Evolutionary conservation across 257 asterid species (phyloP).

Genomic region (Nicotiana undulata): DNA sequence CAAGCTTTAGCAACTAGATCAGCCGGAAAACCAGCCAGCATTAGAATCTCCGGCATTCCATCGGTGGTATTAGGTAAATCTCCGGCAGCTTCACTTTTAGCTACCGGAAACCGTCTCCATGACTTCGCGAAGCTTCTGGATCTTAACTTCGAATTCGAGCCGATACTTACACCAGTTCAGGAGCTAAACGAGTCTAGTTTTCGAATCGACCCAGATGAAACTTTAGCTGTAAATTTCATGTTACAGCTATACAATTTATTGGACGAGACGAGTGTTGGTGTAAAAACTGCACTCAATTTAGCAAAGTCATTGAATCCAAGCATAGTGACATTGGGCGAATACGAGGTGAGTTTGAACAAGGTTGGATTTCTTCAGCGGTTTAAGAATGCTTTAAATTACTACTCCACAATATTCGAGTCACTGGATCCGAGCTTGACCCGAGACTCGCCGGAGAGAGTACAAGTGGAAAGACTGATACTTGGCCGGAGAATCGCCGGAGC

Average conservation of each 20-base stretch:
- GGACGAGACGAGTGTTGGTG: constrained; percentile 48
- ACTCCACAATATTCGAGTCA: constrained; percentile 75
- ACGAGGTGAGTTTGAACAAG: constrained; percentile 61
- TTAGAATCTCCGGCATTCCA: constrained; percentile 88
- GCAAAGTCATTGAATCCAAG: constrained; percentile 71
- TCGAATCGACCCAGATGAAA: constrained; percentile 63
- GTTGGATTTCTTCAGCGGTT: constrained; percentile 59
- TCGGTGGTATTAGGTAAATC: constrained; percentile 60
- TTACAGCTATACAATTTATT: constrained; percentile 70
- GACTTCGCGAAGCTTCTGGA: constrained; percentile 74
- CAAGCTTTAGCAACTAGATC: constrained; percentile 94
- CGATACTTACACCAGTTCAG: constrained; percentile 56
- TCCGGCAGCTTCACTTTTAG: constrained; percentile 53
- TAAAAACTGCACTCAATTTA: constrained; percentile 50
- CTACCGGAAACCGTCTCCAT: constrained; percentile 81
- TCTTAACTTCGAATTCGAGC: constrained; percentile 78
- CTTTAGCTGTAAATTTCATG: constrained; percentile 74
- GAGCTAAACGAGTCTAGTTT: constrained; percentile 46
- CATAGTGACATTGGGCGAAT: constrained; percentile 81
- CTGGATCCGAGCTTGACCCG: constrained; percentile 59
- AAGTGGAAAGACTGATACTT: constrained; percentile 51
- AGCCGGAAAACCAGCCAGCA: constrained; percentile 60
- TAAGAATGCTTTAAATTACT: constrained; percentile 63
- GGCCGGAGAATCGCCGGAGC: constrained; percentile 66
- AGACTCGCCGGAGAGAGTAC: constrained; percentile 65